phyloP scores from a whole-genome alignment of 2,329 filamentous ascomycete species.

The Oidium heveae region DNA sequence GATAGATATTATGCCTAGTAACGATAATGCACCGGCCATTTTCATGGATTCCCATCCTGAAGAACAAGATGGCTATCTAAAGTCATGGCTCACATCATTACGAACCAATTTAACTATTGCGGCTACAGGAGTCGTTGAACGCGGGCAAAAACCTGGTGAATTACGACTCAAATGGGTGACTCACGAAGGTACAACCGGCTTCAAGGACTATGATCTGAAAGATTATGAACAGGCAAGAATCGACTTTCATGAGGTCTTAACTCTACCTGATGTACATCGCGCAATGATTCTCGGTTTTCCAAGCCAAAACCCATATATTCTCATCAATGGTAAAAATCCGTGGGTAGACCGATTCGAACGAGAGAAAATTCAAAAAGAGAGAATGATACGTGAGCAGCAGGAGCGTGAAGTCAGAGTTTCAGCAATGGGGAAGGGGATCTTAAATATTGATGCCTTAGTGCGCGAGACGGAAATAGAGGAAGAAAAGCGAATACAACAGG shows the following conservation, averaged over 20 bases:
- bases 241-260: slow-evolving; percentile 7
- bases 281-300: slow-evolving; percentile 9
- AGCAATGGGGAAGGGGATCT: background rate
- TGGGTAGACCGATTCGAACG: slow-evolving; percentile 6
- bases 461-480: slow-evolving; percentile 3
- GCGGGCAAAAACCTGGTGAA: slow-evolving; percentile 6
- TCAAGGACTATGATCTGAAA: slow-evolving; percentile 9
- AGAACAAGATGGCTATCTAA: slow-evolving; percentile 8
- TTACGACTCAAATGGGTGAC: slow-evolving; percentile 10
- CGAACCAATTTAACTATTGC: slow-evolving; percentile 8
- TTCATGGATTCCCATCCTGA: slow-evolving; percentile 12
- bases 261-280: slow-evolving; percentile 7
- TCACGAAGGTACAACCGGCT: slow-evolving; percentile 6
- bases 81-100: slow-evolving; percentile 7
- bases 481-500: background rate
- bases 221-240: slow-evolving; percentile 8
- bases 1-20: background rate
- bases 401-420: background rate
- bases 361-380: slow-evolving; percentile 2
- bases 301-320: slow-evolving; percentile 10
- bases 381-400: background rate
- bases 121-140: slow-evolving; percentile 9
- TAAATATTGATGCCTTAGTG: slow-evolving; percentile 5
- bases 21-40: slow-evolving; percentile 7
- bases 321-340: slow-evolving; percentile 4